A percentile compares a stretch with the other conserved stretches of the same genome.
phyloP scores from a whole-genome alignment of 2,329 filamentous ascomycete genomes.

The Domatiomyces catenatus region DNA sequence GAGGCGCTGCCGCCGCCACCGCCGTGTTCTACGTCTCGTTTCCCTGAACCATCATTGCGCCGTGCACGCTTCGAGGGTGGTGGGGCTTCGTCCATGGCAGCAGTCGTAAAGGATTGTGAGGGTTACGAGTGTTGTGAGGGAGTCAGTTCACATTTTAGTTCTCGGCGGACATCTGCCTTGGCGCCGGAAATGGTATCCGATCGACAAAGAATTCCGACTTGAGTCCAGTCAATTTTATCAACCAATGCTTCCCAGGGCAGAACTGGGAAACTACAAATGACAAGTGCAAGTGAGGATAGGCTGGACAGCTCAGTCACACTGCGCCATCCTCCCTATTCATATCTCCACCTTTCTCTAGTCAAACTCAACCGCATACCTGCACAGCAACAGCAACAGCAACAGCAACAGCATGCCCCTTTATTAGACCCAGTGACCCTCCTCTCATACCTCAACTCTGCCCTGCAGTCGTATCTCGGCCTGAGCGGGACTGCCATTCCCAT shows the following conservation, averaged over 20 bases:
- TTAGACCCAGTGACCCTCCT: conserved; percentile 33
- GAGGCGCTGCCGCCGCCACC: conserved; percentile 15
- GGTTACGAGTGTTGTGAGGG: not conserved
- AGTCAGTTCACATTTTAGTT: not conserved
- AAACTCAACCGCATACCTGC: conserved; percentile 4
- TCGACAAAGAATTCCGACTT: too few species aligned
- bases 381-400: conserved; percentile 3
- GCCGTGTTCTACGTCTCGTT: conserved; percentile 39
- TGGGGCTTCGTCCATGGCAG: conserved; percentile 23
- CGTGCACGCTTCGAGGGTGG: conserved; percentile 37
- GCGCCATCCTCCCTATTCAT: conserved; percentile 18
- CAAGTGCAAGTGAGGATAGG: not conserved
- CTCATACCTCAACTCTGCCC: conserved; percentile 30
- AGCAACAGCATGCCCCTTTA: not conserved
- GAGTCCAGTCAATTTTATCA: not conserved
- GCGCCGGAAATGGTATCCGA: too few species aligned
- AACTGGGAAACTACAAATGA: not conserved
- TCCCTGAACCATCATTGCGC: conserved; percentile 43
- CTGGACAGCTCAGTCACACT: conserved; percentile 13
- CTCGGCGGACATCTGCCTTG: too few species aligned
- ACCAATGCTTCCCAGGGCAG: not conserved
- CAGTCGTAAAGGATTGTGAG: too few species aligned
- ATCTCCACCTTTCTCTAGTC: conserved; percentile 18
- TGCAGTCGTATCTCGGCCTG: conserved; percentile 33
- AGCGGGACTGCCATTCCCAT: conserved; percentile 32